Evolutionary conservation across 2,329 filamentous ascomycete species (phyloP).

Genomic region (Cladosporium sp.): DNA sequence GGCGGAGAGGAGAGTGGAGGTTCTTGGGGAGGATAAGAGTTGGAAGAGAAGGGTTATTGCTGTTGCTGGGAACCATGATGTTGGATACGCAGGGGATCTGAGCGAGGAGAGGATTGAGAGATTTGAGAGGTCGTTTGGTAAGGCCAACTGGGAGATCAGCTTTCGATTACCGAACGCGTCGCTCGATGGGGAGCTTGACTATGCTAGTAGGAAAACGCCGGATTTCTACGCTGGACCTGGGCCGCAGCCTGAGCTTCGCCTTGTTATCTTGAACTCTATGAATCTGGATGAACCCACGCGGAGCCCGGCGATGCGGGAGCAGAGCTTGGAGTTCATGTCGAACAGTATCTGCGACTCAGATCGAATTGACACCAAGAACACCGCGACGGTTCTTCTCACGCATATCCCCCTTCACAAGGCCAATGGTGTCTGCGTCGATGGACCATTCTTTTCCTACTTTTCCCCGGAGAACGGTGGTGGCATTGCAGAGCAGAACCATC

Average conservation of each 20-base stretch:
- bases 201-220: background rate
- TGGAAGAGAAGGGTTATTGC: conserved; percentile 77
- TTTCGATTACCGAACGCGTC: conserved; percentile 43
- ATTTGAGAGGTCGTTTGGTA: conserved; percentile 81
- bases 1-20: conserved; percentile 29
- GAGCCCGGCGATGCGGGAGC: conserved; percentile 59
- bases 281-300: conserved; percentile 82
- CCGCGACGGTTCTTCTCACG: conserved; percentile 80
- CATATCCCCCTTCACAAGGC: conserved; percentile 88
- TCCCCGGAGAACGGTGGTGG: conserved; percentile 57
- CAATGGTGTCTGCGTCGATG: conserved; percentile 74
- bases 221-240: conserved; percentile 7
- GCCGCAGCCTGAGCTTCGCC: conserved; percentile 60
- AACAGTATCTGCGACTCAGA: conserved; percentile 19
- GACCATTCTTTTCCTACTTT: conserved; percentile 77
- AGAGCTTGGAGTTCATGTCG: conserved; percentile 74
- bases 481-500: conserved; percentile 84
- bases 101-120: conserved; percentile 66
- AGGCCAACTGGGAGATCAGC: conserved; percentile 81
- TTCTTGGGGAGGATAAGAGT: conserved; percentile 46
- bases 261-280: conserved; percentile 86
- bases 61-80: conserved; percentile 89
- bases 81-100: conserved; percentile 92
- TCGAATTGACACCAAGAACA: conserved; percentile 23
- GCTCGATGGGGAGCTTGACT: conserved; percentile 10